phyloP scores from a whole-genome alignment of 2,329 filamentous ascomycete genomes.

The Pseudogymnoascus verrucosus region DNA sequence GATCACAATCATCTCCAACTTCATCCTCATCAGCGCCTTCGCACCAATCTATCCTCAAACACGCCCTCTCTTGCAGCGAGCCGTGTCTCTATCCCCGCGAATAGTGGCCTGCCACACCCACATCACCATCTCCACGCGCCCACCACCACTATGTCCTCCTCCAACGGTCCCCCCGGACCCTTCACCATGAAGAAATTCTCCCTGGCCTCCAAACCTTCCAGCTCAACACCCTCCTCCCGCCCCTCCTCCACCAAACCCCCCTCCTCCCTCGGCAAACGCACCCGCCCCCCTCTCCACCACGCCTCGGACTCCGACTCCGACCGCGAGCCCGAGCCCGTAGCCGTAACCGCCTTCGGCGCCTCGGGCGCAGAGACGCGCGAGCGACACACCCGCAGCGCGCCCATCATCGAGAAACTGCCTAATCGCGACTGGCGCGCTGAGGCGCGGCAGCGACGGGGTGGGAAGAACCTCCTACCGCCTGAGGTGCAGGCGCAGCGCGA shows the following conservation, averaged over 20 bases:
- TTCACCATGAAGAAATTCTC: constrained; percentile 8
- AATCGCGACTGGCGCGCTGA: constrained; percentile 59
- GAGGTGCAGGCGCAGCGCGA: constrained; percentile 45
- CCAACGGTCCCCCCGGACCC: neutral
- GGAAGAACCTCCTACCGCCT: constrained; percentile 48
- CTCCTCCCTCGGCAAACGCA: neutral
- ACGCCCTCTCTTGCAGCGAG: neutral
- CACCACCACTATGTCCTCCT: neutral
- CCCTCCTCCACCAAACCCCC: neutral
- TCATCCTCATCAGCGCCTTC: neutral
- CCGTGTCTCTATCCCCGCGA: neutral
- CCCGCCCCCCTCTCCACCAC: neutral
- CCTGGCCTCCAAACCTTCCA: neutral
- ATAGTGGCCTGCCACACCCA: neutral
- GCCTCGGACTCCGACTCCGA: constrained; percentile 6
- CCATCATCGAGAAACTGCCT: constrained; percentile 49
- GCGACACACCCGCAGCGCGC: constrained; percentile 20
- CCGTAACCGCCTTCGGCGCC: neutral
- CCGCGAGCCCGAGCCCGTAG: neutral
- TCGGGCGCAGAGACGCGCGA: neutral
- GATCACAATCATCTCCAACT: neutral
- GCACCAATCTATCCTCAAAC: neutral
- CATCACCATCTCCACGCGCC: neutral
- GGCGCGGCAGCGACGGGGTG: constrained; percentile 36
- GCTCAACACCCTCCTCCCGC: neutral